Evolutionary conservation across 169 alveolate species (phyloP), one percentile per base, ranked within the genome.

Genomic region (Eimeria necatrix): DNA sequence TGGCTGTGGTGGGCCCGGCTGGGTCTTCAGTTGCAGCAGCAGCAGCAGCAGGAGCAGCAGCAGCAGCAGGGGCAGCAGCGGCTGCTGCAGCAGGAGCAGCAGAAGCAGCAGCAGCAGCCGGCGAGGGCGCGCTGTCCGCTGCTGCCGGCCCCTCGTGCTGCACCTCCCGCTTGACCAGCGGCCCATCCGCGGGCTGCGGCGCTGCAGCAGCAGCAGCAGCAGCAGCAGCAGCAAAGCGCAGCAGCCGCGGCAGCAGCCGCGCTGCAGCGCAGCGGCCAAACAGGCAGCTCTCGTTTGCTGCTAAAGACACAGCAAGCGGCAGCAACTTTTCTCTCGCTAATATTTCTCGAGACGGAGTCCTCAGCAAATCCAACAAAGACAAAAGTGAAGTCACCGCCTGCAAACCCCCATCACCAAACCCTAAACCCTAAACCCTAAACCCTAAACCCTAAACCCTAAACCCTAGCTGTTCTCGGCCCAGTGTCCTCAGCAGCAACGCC

Each of bases 21-120:
- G 22, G 16, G 3, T n/a, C 46, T 14, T 3, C 48, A 20, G 41
- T 48, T 22, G 41, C 48, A 3, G 4, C 78, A 22, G 5, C 46
- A 2, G 3, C 78, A 4, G 3, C 78, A 8, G n/a, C 78, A 7
- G n/a, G 18, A 4, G n/a, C 78, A 2, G 32, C 78, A n/a, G 78
- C 78, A n/a, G 78, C 78, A 61, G 18, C 73, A 4, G n/a, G n/a
- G n/a, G n/a, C n/a, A n/a, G n/a, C n/a, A n/a, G n/a, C n/a, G n/a
- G n/a, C n/a, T n/a, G n/a, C n/a, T n/a, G n/a, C n/a, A n/a, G n/a
- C n/a, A n/a, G n/a, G n/a, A n/a, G n/a, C n/a, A n/a, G n/a, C 78
- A 68, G 78, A 32, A 68, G 78, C 78, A n/a, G 78, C 78, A 68
- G 78, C 78, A 68, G 78, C 48, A n/a, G 78, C n/a, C n/a, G n/a